A percentile compares a stretch with the other conserved stretches of the same genome.
phyloP scores from a whole-genome alignment of 306 rosid species.

The Mimosa bimucronata region DNA sequence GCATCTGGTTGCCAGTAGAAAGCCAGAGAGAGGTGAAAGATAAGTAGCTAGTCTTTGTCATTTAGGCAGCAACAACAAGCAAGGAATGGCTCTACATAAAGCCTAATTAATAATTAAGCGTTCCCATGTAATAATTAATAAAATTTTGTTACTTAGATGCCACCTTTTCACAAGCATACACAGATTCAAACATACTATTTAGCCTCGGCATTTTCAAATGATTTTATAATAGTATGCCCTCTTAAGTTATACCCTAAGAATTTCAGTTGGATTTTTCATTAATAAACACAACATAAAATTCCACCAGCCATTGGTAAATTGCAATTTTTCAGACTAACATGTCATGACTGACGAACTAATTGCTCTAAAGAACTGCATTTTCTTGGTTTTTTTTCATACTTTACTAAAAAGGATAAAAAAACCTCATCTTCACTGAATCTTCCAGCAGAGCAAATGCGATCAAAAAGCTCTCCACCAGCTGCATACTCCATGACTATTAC shows the following conservation, averaged over 20 bases:
- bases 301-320: not conserved
- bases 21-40: not conserved
- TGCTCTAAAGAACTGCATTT: not conserved
- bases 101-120: not conserved
- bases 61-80: not conserved
- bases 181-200: not conserved
- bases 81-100: not conserved
- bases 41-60: not conserved
- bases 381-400: not conserved
- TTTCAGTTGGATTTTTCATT: not conserved
- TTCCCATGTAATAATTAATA: not conserved
- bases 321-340: not conserved
- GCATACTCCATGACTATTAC: slow-evolving; percentile 79
- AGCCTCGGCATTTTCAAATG: not conserved
- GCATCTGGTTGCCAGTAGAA: not conserved
- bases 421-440: slow-evolving; percentile 63
- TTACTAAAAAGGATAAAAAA: slow-evolving; percentile 1
- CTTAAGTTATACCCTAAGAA: not conserved
- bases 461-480: slow-evolving; percentile 65
- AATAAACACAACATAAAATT: not conserved
- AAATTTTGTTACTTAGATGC: not conserved
- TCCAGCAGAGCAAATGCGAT: slow-evolving; percentile 53
- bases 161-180: not conserved
- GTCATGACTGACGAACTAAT: not conserved
- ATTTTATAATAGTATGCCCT: not conserved